Conservation (phyloP, 2,329 filamentous ascomycete species). For the Claviceps arundinis region DNA sequence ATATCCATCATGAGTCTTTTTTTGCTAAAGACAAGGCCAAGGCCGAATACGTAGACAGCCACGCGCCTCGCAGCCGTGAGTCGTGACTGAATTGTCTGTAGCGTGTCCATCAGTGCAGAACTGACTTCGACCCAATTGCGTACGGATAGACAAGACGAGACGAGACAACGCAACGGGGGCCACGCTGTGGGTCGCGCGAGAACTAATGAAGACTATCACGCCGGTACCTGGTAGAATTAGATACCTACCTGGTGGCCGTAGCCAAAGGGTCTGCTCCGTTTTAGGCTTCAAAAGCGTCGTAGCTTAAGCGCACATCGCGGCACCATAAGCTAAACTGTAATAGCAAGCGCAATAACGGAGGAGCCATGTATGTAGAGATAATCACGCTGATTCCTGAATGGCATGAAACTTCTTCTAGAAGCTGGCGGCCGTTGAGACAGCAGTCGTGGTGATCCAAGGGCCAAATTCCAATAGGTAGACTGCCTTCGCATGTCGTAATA, state of each 20-base stretch:
- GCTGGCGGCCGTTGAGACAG: constrained; percentile 11
- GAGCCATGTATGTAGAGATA: constrained; percentile 7
- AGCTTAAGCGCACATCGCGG: constrained; percentile 9
- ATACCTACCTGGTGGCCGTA: background rate
- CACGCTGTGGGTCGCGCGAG: constrained; percentile 1
- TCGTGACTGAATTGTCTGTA: constrained; percentile 5
- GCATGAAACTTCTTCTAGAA: constrained; percentile 21
- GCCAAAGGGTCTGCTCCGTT: background rate
- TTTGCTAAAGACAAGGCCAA: constrained; percentile 16
- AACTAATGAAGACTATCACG: background rate
- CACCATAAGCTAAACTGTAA: constrained; percentile 10
- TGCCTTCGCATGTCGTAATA: background rate
- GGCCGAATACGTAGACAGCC: constrained; percentile 7
- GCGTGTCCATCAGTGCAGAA: background rate
- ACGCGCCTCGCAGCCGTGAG: constrained; percentile 4
- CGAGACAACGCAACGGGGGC: background rate
- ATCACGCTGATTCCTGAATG: constrained; percentile 9
- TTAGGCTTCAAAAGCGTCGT: constrained; percentile 6
- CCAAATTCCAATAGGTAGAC: background rate
- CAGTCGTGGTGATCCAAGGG: background rate
- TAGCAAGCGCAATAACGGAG: constrained; percentile 10
- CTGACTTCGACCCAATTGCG: constrained; percentile 3
- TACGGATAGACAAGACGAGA: constrained; percentile 6
- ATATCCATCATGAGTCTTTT: constrained; percentile 8
- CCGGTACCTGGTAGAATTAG: background rate